phyloP scores from a whole-genome alignment of 768 basidiomycete genomes.

The Lactarius hengduanensis region DNA sequence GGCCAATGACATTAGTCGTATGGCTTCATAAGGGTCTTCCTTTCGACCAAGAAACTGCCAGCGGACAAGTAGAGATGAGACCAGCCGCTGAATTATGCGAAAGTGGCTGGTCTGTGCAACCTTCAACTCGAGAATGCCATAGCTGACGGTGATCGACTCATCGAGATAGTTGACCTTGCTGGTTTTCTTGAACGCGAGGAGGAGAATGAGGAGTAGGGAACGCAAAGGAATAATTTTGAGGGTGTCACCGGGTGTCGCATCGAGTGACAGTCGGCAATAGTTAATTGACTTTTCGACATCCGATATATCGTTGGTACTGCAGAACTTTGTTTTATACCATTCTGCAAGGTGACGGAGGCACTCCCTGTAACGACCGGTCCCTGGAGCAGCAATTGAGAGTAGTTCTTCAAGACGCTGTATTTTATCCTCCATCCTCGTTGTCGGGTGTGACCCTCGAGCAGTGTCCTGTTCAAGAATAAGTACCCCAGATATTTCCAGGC shows the following conservation, averaged over 20 bases:
- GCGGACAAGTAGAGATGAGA: no score
- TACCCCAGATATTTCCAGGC: not conserved
- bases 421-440: not conserved
- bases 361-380: not conserved
- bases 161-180: not conserved
- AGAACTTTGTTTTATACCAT: not conserved
- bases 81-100: not conserved
- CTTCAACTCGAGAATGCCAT: not conserved
- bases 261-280: not conserved
- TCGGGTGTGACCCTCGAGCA: not conserved
- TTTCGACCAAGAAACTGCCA: no score
- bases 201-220: not conserved
- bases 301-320: not conserved
- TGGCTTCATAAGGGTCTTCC: no score
- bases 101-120: not conserved
- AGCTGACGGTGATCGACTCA: not conserved
- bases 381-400: not conserved
- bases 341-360: not conserved
- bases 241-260: not conserved
- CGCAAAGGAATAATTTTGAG: no score
- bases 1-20: no score
- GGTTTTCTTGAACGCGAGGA: not conserved
- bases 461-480: not conserved
- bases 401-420: not conserved
- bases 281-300: slow-evolving; percentile 4